phyloP scores from a whole-genome alignment of 805 yeast genomes.

The Groenewaldozyma tartarivorans region DNA sequence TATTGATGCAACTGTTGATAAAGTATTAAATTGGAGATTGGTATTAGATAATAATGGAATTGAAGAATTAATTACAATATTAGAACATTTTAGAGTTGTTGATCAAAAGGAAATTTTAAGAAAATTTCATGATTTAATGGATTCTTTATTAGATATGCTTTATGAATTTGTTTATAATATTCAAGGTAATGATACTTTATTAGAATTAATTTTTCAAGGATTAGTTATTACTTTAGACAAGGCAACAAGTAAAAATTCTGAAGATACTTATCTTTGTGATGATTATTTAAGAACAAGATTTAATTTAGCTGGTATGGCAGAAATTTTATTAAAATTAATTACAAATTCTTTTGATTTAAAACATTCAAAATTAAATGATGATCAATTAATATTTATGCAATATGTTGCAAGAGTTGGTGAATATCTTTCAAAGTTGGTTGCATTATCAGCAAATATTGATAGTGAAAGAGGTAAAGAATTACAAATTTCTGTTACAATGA shows the following conservation, averaged over 20 bases:
- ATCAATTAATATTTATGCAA: slow-evolving; percentile 5
- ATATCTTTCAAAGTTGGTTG: slow-evolving; percentile 12
- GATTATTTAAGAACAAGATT: slow-evolving; percentile 19
- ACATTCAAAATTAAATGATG: slow-evolving; percentile 3
- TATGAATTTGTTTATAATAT: slow-evolving; percentile 26
- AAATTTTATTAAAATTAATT: slow-evolving; percentile 17
- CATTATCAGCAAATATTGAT: slow-evolving; percentile 15
- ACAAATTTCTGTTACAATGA: slow-evolving; percentile 6
- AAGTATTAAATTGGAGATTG: slow-evolving; percentile 44
- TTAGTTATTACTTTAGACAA: slow-evolving; percentile 19
- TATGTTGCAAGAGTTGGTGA: slow-evolving; percentile 12
- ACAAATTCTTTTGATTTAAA: slow-evolving; percentile 4
- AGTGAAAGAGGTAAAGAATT: slow-evolving; percentile 13
- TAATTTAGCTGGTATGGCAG: slow-evolving; percentile 42
- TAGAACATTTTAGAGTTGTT: slow-evolving; percentile 43
- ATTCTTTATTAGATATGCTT: slow-evolving; percentile 29
- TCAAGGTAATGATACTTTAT: slow-evolving; percentile 8
- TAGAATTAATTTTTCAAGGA: slow-evolving; percentile 16
- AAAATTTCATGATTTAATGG: slow-evolving; percentile 20
- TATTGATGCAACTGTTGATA: slow-evolving; percentile 45
- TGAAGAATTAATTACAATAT: slow-evolving; percentile 37
- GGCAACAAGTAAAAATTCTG: slow-evolving; percentile 14
- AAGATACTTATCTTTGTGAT: slow-evolving; percentile 14
- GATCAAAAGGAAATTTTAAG: slow-evolving; percentile 47
- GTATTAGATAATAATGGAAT: slow-evolving; percentile 34